Base-by-base conservation (phyloP, 768 basidiomycete genomes). In the Strobilomyces echinocephalus region DNA sequence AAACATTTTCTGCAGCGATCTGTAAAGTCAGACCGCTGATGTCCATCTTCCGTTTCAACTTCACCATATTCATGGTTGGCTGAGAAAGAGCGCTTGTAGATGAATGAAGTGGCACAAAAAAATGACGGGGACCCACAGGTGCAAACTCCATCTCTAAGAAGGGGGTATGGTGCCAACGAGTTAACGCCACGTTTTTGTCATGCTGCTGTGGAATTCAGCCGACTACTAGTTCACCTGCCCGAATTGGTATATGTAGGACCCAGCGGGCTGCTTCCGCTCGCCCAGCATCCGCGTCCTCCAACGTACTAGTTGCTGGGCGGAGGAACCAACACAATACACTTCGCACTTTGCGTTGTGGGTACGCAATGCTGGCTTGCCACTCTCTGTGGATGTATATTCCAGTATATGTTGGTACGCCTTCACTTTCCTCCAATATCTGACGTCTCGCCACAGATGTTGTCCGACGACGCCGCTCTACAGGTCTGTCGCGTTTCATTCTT, bases 51-150 rank as follows among this genome's bases (percentile, higher is more conserved):
- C 46, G 60, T 50, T 55, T 63, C 49, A 69, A 26, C 46, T 63
- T 58, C 38, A 45, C 42, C 5, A 71, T 44, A 42, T 60, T 56
- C 20, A 67, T 15, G 30, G 49, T 51, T 15, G 58, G 34, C 69
- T 69, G 11, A 16, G 15, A 4, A 30, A 6, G 11, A n/a, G 49
- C 14, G 34, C 7, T 31, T 10, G 38, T 66, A 38, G 56, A 43
- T 24, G 10, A 8, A 46, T 49, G 21, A 21, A 46, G 43, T 49
- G 50, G 56, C 36, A 36, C 39, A 1, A 8, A 46, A 33, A 33
- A 48, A 42, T 15, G 11, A 45, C 10, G 34, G 49, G 67, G 63
- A 71, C 68, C 65, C 56, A 71, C 68, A 52, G 58, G 59, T 12
- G 50, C 48, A 61, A 60, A 71, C 15, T 71, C 63, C 69, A 69